Evolutionary conservation across 257 asterid genomes (phyloP), one percentile per base, ranked within the genome.

Genomic region (Lycium barbarum): DNA sequence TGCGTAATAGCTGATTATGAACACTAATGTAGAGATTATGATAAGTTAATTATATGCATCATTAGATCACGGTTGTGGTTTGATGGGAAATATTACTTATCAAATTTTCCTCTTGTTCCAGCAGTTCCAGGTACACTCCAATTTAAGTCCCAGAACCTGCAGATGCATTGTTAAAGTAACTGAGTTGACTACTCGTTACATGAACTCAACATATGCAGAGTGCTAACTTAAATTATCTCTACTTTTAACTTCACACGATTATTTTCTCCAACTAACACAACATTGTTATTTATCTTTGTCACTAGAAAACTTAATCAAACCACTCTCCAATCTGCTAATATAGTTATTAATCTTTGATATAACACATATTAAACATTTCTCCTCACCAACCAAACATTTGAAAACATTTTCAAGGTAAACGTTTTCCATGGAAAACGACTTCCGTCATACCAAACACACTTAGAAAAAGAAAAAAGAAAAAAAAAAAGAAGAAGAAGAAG

Each of bases 91-190:
- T 5, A 33, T 76, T 86, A 90, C 92, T 36, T 86, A 79, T 90
- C 92, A 71, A 90, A 90, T 70, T 85, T 81, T 78, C 92, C 92
- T 85, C 92, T 88, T 22, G 92, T 90, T 82, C 91, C 91, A 8
- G 87, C 54, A 83, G 81, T 86, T 58, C 92, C 91, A 83, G 89
- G 51, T 71, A 72, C 84, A 86, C 92, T 90, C 91, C 91, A 90
- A 58, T 90, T 90, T 18, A 90, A 85, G 81, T 90, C 92, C 92
- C 92, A 90, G 85, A 90, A 88, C 78, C 88, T 87, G 86, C 85
- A 80, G 47, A 66, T 68, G 47, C 43, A 53, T 78, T 53, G 4
- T 78, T 14, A 51, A 78, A 53, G 26, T 53, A 51, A 45, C 33
- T 14, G 20, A 38, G 61, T 43, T 40, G 36, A 13, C 5, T 11